Evolutionary conservation across 306 rosid genomes (phyloP).

Genomic region (Vicia sativa): DNA sequence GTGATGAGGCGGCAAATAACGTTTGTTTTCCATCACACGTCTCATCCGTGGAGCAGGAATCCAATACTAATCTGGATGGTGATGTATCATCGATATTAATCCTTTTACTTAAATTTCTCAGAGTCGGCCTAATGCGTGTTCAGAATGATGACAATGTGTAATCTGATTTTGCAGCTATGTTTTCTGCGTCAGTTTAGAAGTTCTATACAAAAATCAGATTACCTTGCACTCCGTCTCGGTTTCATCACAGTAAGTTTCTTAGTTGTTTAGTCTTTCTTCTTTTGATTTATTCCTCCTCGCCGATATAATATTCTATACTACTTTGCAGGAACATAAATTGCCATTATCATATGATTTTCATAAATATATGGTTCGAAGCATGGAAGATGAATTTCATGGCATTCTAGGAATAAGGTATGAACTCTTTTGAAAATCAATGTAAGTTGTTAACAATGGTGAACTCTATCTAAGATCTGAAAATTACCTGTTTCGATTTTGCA

Average conservation of each 20-base stretch:
- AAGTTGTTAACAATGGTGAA: too few relatives aligned
- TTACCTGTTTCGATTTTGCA: slow-evolving; percentile 47
- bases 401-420: slow-evolving; percentile 93
- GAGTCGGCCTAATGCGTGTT: slow-evolving; percentile 1
- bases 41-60: slow-evolving; percentile 99
- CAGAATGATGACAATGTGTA: slow-evolving; percentile 33
- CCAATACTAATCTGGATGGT: slow-evolving; percentile 94
- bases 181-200: slow-evolving; percentile 87
- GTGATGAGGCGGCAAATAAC: slow-evolving; percentile 91
- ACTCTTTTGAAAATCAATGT: slow-evolving; percentile 7
- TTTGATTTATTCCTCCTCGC: slow-evolving; percentile 14
- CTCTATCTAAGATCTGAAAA: slow-evolving; percentile 21
- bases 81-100: slow-evolving; percentile 34
- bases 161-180: slow-evolving; percentile 74
- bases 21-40: slow-evolving; percentile 86
- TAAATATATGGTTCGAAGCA: slow-evolving; percentile 87
- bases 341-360: slow-evolving; percentile 84
- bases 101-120: slow-evolving; percentile 9
- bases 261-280: background rate
- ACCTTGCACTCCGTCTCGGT: slow-evolving; percentile 93
- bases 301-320: slow-evolving; percentile 17
- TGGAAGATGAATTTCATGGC: slow-evolving; percentile 97
- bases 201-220: slow-evolving; percentile 80
- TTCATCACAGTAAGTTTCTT: slow-evolving; percentile 72
- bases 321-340: slow-evolving; percentile 77